Evolutionary conservation across 257 asterid genomes (phyloP), one percentile per base, ranked within the genome.

Genomic region (Osmanthus fragrans): DNA sequence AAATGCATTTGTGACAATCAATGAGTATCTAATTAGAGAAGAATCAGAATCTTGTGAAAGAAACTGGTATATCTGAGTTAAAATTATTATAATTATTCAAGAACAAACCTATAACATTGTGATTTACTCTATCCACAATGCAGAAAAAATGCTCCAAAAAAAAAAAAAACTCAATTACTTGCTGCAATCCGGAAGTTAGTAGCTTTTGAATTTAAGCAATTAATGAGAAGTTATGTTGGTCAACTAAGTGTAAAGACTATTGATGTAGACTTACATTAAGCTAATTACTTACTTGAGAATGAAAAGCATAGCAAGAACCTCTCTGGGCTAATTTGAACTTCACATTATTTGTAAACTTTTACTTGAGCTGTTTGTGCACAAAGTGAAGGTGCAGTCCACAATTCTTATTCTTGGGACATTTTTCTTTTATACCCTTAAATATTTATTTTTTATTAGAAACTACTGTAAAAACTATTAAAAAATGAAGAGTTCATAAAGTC

Each of bases 261-360:
- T 19, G 25, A 49, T 54, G 27, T 23, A 21, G 39, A 54, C 11
- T 54, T 7, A 37, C 10, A 54, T 18, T 54, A 54, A 54, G 64
- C 64, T 54, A 54, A 19, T 54, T 54, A 19, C n/a, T 16, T 49
- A 18, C 60, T n/a, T n/a, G 4, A 19, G 64, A 54, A 19, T 54
- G 64, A 54, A 54, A 54, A 19, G 64, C 21, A 34, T 73, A 47
- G 66, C 71, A 56, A 67, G 12, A 73, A 21, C 71, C 29, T 71
- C 66, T 19, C 16, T 54, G 15, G 10, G 6, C 12, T 54, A 27
- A 29, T 18, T 29, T 29, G 4, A 73, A 27, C 25, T 73, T 33
- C n/a, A 33, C 12, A 15, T 45, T 65, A 65, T 47, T 39, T 36
- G 39, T 73, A n/a, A 39, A 19, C 73, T 27, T 33, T 12, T 27